Evolutionary conservation across 2,329 filamentous ascomycete genomes (phyloP).

Genomic region (Pseudocercospora macadamiae): DNA sequence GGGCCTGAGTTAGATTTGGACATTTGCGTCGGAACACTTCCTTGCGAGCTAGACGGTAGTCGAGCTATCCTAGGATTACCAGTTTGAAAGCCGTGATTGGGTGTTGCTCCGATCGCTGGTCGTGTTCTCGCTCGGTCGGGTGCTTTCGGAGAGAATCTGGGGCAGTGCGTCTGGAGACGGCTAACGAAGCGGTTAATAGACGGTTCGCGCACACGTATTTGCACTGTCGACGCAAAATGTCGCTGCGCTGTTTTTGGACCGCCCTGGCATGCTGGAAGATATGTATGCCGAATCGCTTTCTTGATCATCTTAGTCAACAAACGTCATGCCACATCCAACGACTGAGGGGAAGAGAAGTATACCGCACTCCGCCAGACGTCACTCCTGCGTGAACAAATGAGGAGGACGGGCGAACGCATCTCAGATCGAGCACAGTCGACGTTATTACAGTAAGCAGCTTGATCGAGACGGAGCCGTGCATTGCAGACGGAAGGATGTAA

Average conservation of each 20-base stretch:
- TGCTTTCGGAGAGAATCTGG: background rate
- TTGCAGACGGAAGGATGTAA: background rate
- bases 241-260: background rate
- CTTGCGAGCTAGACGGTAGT: conserved; percentile 4
- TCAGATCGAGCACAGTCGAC: background rate
- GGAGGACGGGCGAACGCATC: background rate
- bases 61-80: background rate
- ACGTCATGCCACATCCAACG: background rate
- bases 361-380: background rate
- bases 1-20: conserved; percentile 1
- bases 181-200: background rate
- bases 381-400: background rate
- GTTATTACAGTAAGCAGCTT: background rate
- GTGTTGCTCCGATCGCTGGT: background rate
- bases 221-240: background rate
- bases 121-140: conserved; percentile 1
- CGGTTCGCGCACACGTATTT: background rate
- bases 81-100: conserved; percentile 1
- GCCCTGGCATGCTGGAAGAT: background rate
- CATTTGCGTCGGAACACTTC: conserved; percentile 6
- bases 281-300: background rate
- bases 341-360: background rate
- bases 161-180: background rate
- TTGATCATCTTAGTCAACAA: background rate
- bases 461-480: background rate